A percentile compares a stretch with the other conserved stretches of the same genome.
These are phyloP conservation scores for Eucalyptus sp. DNA, from an alignment of 345 rosid species.

Conservation along the genomic window DNA sequence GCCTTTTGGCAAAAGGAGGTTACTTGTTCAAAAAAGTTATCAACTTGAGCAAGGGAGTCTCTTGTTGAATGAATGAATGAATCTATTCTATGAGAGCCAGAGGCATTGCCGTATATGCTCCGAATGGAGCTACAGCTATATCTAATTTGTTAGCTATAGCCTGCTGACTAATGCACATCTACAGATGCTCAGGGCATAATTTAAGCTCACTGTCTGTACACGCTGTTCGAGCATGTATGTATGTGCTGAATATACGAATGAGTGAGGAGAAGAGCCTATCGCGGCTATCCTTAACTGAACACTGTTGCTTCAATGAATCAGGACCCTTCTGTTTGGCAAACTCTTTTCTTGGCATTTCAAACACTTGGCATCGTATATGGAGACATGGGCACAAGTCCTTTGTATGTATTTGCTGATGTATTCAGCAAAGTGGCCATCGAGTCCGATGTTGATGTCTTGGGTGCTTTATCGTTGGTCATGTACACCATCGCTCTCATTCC, in stretches of 20 bases:
- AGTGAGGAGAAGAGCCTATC: background rate
- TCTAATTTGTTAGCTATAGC: background rate
- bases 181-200: background rate
- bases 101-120: background rate
- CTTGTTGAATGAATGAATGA: background rate
- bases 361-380: conserved; percentile 98
- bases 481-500: conserved; percentile 92
- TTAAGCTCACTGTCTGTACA: background rate
- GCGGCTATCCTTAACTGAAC: background rate
- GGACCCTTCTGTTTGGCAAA: conserved; percentile 59
- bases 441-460: conserved; percentile 83
- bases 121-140: background rate
- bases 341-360: conserved; percentile 83
- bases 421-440: conserved; percentile 77
- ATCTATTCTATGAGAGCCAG: background rate
- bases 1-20: background rate
- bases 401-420: conserved; percentile 87
- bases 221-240: background rate
- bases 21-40: background rate
- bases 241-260: background rate
- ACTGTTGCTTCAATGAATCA: conserved; percentile 15
- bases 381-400: conserved; percentile 96
- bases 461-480: conserved; percentile 87
- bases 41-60: background rate
- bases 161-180: background rate